Evolutionary conservation across 148 eudicot species (phyloP), one percentile per base, ranked within the genome.

Genomic region (Arbutus unedo): DNA sequence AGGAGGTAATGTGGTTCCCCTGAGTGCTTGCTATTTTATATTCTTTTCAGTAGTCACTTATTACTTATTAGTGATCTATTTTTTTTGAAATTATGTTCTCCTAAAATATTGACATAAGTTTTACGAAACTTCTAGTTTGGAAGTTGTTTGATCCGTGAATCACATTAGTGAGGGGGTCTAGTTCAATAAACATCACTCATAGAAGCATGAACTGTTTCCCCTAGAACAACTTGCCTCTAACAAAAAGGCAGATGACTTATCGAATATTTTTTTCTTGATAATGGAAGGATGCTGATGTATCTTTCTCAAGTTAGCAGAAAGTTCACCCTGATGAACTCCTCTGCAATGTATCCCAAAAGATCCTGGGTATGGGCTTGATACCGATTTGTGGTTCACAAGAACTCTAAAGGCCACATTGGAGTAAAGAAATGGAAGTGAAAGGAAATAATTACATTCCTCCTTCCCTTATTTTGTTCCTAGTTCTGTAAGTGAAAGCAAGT

Each of bases 1-100:
- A 86, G 99, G 82, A 94, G 99, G 96, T 93, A 84, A 81, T 79
- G 18, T 48, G 75, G 43, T 67, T 83, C 14, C 67, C 16, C 44
- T 66, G 16, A 21, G 48, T 74, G 4, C 74, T 70, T 70, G 18
- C n/a, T 23, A 21, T 73, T 50, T 45, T 55, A 16, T 38, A 1
- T 81, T 44, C 31, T 80, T 50, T 38, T 0, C 0, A 13, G 21
- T 19, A 4, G 67, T 81, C 41, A 55, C 71, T 66, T 25, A 66
- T 62, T 49, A 44, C n/a, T 57, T 14, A 3, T 60, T 18, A 13
- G 13, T 49, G 41, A 68, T 79, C 23, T 8, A 9, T 8, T 13
- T 79, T 45, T 77, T 60, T 13, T 44, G 53, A 62, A 11, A 21
- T 13, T 11, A 64, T 64, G 25, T 48, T 23, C 13, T 21, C 11